Percentiles rank a stretch among this genome's conserved stretches.
phyloP scores from a whole-genome alignment of 2,329 filamentous ascomycete species.

The Alternaria sp. region DNA sequence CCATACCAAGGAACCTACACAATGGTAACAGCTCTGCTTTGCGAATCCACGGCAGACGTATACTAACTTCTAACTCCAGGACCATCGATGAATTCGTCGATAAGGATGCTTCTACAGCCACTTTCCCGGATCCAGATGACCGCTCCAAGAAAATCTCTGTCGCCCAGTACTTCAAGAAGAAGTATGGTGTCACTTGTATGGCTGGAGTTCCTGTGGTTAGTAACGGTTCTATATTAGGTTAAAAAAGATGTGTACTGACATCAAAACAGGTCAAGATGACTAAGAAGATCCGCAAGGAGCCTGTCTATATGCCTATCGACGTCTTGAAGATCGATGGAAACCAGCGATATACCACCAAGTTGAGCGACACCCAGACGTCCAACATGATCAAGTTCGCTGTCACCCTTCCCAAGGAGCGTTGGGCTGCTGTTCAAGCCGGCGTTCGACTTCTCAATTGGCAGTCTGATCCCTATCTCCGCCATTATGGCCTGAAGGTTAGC shows the following conservation, averaged over 20 bases:
- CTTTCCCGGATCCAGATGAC: conserved; percentile 66
- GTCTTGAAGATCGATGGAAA: conserved; percentile 62
- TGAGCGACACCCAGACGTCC: conserved; percentile 72
- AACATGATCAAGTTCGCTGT: conserved; percentile 96
- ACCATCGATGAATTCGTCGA: conserved; percentile 61
- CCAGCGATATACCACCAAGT: conserved; percentile 67
- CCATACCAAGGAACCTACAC: conserved; percentile 51
- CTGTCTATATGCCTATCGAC: conserved; percentile 65
- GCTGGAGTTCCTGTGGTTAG: conserved; percentile 64
- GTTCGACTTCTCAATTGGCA: conserved; percentile 73
- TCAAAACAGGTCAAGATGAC: conserved; percentile 55
- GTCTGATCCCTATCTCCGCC: conserved; percentile 72
- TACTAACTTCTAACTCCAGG: conserved; percentile 8
- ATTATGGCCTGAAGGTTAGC: conserved; percentile 79
- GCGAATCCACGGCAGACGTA: neutral
- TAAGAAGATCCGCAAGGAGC: conserved; percentile 55
- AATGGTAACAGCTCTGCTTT: conserved; percentile 44
- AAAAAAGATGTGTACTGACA: neutral
- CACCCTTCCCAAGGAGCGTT: conserved; percentile 75
- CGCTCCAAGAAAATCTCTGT: conserved; percentile 67
- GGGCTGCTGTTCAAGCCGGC: conserved; percentile 71
- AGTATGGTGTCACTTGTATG: conserved; percentile 61
- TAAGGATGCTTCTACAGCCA: conserved; percentile 55
- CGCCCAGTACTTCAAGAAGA: conserved; percentile 62
- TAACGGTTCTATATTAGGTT: neutral